Evolutionary conservation across 1,139 yeast genomes (phyloP), one percentile per base, ranked within the genome.

Genomic region (Candida pseudoviswanathii): DNA sequence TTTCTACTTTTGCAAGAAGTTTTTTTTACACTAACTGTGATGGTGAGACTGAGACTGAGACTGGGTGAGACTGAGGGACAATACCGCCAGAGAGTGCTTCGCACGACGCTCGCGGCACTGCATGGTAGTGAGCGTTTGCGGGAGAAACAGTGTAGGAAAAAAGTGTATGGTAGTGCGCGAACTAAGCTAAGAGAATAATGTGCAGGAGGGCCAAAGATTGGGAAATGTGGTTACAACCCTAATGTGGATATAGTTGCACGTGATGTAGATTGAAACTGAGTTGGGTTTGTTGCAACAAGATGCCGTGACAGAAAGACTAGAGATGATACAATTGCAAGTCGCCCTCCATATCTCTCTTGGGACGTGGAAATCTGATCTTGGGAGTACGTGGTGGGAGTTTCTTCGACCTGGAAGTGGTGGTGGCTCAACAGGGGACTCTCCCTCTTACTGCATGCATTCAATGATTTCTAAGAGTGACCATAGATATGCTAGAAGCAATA

Each of bases 21-120:
- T 48, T 50, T 47, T 46, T 48, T 46, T 50, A 45, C 47, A 47
- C 52, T 41, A 27, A 39, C 36, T 41, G 40, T 31, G 43, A 47
- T 33, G 31, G 47, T 38, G 37, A 38, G 42, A 26, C 5, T 42
- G 45, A 22, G 45, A 5, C 41, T 27, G 41, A 7, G 16, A 37
- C 34, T 5, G 40, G 34, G 45, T 22, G 40, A 7, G 38, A 22
- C 29, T 3, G 31, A 21, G 43, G 3, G 29, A 41, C 33, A 38
- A 26, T 24, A 41, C 31, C 26, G 46, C 36, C 34, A 44, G 38
- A 24, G 31, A n/a, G 38, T 9, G 32, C n/a, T n/a, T n/a, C n/a
- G n/a, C n/a, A n/a, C n/a, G n/a, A n/a, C n/a, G n/a, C n/a, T n/a
- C n/a, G n/a, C 8, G 30, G 30, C 30, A 5, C 30, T 27, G 30